These are phyloP conservation scores for Rutstroemia sp. DNA, from an alignment of 2,329 filamentous ascomycete genomes.

Conservation along the genomic window DNA sequence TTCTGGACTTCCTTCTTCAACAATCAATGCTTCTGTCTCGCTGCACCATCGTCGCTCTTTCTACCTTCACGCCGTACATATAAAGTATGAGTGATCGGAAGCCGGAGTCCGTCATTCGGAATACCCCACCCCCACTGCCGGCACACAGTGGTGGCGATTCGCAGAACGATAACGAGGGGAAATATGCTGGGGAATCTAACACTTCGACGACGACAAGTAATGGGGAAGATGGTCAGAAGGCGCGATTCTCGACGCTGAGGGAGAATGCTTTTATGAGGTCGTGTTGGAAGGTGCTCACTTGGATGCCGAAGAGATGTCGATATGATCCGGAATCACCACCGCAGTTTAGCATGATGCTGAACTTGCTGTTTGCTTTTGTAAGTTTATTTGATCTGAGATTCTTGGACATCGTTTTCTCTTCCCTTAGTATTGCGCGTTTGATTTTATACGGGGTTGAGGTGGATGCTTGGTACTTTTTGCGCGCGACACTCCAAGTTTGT, in stretches of 20 bases:
- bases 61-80: neutral
- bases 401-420: neutral
- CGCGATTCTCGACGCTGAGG: conserved; percentile 12
- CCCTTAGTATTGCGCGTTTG: neutral
- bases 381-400: conserved; percentile 12
- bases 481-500: neutral
- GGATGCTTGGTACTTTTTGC: neutral
- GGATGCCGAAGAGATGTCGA: conserved; percentile 58
- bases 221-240: conserved; percentile 4
- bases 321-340: conserved; percentile 61
- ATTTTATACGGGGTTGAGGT: neutral
- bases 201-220: conserved; percentile 8
- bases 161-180: neutral
- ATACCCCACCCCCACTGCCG: neutral
- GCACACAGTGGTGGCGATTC: neutral
- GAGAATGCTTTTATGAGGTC: conserved; percentile 12
- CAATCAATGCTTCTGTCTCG: neutral
- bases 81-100: neutral
- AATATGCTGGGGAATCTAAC: conserved; percentile 8
- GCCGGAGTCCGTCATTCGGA: neutral
- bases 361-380: conserved; percentile 53
- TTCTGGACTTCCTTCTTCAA: neutral
- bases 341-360: conserved; percentile 59
- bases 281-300: conserved; percentile 36
- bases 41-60: neutral